Evolutionary conservation across 2,329 filamentous ascomycete genomes (phyloP).

Genomic region (Delphinella strobiligena): DNA sequence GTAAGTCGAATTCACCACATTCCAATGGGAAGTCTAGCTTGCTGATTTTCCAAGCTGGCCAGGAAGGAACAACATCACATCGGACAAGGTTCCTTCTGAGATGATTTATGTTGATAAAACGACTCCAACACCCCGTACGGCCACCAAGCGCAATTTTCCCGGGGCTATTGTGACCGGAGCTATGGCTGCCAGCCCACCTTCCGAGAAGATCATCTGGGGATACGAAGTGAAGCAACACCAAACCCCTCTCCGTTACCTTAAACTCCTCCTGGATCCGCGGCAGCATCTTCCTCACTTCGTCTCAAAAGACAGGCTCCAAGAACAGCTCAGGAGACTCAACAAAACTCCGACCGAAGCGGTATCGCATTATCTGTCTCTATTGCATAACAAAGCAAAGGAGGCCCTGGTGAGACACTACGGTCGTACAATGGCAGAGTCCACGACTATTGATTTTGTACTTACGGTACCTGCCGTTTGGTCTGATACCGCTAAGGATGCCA

Average conservation of each 20-base stretch:
- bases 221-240: slow-evolving; percentile 74
- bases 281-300: slow-evolving; percentile 75
- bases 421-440: slow-evolving; percentile 35
- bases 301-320: slow-evolving; percentile 56
- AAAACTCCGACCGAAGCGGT: slow-evolving; percentile 71
- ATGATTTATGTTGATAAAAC: slow-evolving; percentile 51
- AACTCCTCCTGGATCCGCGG: slow-evolving; percentile 69
- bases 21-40: background rate
- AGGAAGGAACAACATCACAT: slow-evolving; percentile 74
- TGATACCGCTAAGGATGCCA: slow-evolving; percentile 75
- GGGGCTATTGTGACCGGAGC: slow-evolving; percentile 1
- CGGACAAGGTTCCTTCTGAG: slow-evolving; percentile 75
- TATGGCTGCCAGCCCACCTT: background rate
- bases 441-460: slow-evolving; percentile 65
- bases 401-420: slow-evolving; percentile 63
- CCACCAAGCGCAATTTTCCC: background rate
- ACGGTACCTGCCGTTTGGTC: slow-evolving; percentile 79
- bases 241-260: slow-evolving; percentile 66
- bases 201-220: slow-evolving; percentile 52
- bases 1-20: slow-evolving; percentile 8
- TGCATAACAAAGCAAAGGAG: slow-evolving; percentile 68
- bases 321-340: slow-evolving; percentile 60
- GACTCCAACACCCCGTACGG: slow-evolving; percentile 3
- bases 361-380: slow-evolving; percentile 65
- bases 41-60: slow-evolving; percentile 45